Percentiles rank a stretch among this genome's conserved stretches.
These are phyloP conservation scores for Rhizophlyctis rosea DNA, from an alignment of 192 early-diverging fungal species.

Conservation along the genomic window DNA sequence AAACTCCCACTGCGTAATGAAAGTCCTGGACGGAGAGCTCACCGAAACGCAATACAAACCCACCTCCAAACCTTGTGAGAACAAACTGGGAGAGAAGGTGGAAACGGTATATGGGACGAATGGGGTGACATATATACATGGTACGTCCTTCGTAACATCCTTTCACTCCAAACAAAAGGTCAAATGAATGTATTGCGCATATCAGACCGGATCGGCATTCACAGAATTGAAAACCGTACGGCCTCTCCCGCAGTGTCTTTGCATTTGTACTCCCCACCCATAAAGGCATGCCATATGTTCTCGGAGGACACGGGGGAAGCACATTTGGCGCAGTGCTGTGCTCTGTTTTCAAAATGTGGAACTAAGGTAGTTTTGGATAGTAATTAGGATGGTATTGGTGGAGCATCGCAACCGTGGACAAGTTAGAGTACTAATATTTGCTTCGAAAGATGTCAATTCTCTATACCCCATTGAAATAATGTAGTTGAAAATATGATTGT, in stretches of 20 bases:
- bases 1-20: conserved; percentile 89
- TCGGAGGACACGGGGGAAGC: conserved; percentile 70
- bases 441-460: too few species aligned
- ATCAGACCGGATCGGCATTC: conserved; percentile 79
- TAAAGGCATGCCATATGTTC: conserved; percentile 79
- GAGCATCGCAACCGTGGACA: too few species aligned
- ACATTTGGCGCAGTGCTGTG: conserved; percentile 53
- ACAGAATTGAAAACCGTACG: conserved; percentile 72
- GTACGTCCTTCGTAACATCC: conserved; percentile 21
- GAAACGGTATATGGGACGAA: conserved; percentile 49
- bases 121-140: conserved; percentile 84
- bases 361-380: too few species aligned
- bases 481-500: too few species aligned
- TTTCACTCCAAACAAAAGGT: conserved; percentile 1
- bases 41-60: conserved; percentile 69
- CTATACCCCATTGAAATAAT: too few species aligned
- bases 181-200: neutral
- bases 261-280: conserved; percentile 89
- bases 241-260: conserved; percentile 68
- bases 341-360: conserved; percentile 62
- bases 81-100: conserved; percentile 18
- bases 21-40: conserved; percentile 78
- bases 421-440: too few species aligned
- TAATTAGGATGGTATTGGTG: too few species aligned
- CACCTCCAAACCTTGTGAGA: neutral